Evolutionary conservation across 805 yeast species (phyloP), one percentile per base, ranked within the genome.

Genomic region (Nakazawaea siamensis): DNA sequence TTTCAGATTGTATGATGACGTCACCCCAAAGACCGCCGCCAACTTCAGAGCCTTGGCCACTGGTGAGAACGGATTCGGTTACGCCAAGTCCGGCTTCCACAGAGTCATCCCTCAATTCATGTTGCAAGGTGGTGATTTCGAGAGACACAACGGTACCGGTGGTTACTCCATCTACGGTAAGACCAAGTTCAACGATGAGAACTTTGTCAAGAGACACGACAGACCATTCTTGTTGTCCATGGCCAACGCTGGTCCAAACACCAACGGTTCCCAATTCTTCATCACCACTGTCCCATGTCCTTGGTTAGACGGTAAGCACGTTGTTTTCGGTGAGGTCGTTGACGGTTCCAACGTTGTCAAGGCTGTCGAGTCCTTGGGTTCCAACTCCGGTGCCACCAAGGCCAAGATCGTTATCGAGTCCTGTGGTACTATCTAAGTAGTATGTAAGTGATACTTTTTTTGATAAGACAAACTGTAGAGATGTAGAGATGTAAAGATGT

Each of bases 201-300:
- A 80, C 73, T 82, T 82, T 56, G 45, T 52, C 55, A 66, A 68
- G 66, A 78, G 62, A 55, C 97, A 90, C 66, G 68, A 67, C 69
- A 76, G 62, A 77, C 94, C 70, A 72, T 73, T 73, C 46, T 87
- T 73, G 66, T 81, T 64, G 62, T 85, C 95, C 44, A 90, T 90
- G 97, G 97, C 97, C 60, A 90, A 90, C 60, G 94, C 97, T 45
- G 97, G 97, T 51, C 95, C 94, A 63, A 84, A 86, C 79, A 85
- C 97, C 68, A 90, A 90, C 68, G 97, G 97, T 39, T 87, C 96
- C 37, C 97, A 88, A 68, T 88, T 88, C 67, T 88, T 90, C 75
- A 81, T 86, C 68, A 86, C 96, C 61, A 86, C 95, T 39, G 88
- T 83, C 36, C 70, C 80, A 47, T 69, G 80, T 53, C 81, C 92